These are phyloP conservation scores for Aspergillus ellipticus DNA, from an alignment of 495 filamentous ascomycete genomes.

Conservation along the genomic window DNA sequence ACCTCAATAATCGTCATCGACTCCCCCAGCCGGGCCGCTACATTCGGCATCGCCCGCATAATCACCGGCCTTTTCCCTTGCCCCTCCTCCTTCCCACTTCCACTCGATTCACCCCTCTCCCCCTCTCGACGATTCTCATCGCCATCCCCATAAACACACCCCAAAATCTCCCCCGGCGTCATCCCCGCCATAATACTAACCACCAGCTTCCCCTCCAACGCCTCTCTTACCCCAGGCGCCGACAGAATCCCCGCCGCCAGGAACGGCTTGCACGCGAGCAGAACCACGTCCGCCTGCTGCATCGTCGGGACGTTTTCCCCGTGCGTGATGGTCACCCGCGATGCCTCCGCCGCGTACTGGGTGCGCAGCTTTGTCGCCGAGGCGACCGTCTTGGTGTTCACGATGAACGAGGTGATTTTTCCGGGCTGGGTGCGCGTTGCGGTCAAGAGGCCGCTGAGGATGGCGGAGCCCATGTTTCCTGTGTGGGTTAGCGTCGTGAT, in stretches of 20 bases:
- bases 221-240: slow-evolving; percentile 20
- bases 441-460: slow-evolving; percentile 31
- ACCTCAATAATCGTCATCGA: slow-evolving; percentile 36
- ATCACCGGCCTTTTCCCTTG: slow-evolving; percentile 21
- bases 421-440: slow-evolving; percentile 19
- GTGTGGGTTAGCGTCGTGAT: neutral
- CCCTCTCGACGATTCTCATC: neutral
- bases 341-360: slow-evolving; percentile 1
- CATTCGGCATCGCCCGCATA: slow-evolving; percentile 34
- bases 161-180: slow-evolving; percentile 57
- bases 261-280: slow-evolving; percentile 37
- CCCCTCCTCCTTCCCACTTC: too few relatives aligned
- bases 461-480: slow-evolving; percentile 42
- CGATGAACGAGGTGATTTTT: slow-evolving; percentile 19
- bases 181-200: slow-evolving; percentile 86
- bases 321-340: slow-evolving; percentile 4
- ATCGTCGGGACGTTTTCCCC: slow-evolving; percentile 22
- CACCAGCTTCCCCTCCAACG: slow-evolving; percentile 69
- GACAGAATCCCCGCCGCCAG: slow-evolving; percentile 29
- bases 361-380: slow-evolving; percentile 18
- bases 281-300: slow-evolving; percentile 28
- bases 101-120: neutral
- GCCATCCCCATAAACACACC: slow-evolving; percentile 43
- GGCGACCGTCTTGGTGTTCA: slow-evolving; percentile 25
- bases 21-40: slow-evolving; percentile 30